These are phyloP conservation scores for Mucor mucedo DNA, from an alignment of 371 early-diverging fungal genomes.

Conservation along the genomic window DNA sequence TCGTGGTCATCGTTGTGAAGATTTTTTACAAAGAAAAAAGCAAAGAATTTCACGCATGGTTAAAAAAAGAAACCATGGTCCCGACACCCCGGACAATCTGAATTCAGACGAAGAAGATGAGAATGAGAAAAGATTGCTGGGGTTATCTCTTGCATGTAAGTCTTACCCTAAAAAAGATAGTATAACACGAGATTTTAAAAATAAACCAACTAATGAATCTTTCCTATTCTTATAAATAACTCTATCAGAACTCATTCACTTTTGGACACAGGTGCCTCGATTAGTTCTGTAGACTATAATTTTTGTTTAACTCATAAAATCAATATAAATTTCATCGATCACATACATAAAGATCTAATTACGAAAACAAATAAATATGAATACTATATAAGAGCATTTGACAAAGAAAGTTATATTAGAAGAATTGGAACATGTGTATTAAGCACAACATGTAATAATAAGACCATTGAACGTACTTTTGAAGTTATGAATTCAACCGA, in stretches of 20 bases:
- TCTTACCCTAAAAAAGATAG: background rate
- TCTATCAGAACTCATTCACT: background rate
- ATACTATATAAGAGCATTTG: no score
- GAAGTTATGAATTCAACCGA: conserved; percentile 13
- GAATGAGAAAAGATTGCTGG: no score
- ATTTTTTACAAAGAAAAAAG: no score
- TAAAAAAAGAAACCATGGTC: no score
- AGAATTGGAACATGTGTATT: background rate
- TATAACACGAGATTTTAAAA: background rate
- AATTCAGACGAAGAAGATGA: no score
- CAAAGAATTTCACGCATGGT: no score
- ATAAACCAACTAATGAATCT: background rate
- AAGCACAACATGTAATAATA: conserved; percentile 1
- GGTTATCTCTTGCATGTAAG: background rate
- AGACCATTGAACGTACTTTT: background rate
- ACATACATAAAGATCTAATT: no score
- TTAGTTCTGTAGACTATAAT: background rate
- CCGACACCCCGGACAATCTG: no score
- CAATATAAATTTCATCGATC: no score
- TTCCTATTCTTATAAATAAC: background rate
- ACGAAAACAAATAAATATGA: no score
- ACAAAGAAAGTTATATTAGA: background rate
- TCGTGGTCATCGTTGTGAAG: no score
- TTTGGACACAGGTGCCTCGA: background rate
- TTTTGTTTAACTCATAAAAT: background rate